Evolutionary conservation across 495 filamentous ascomycete genomes (phyloP).

Genomic region (Xylaria grammica): DNA sequence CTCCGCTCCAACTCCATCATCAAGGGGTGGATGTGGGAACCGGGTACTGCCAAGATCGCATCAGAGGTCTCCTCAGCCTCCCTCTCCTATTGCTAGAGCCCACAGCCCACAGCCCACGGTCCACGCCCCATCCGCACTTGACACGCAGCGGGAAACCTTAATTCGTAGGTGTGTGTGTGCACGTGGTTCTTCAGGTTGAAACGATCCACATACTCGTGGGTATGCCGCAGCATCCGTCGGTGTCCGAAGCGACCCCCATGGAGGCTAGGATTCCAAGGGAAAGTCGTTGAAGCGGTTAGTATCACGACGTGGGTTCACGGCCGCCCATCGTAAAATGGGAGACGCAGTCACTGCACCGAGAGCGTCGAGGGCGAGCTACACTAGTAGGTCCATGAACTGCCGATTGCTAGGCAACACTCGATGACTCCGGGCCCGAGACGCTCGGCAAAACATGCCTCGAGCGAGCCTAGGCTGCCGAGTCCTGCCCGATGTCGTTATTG

Average conservation of each 20-base stretch:
- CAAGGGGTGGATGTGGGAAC: slow-evolving; percentile 32
- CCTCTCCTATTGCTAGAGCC: slow-evolving; percentile 16
- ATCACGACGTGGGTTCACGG: slow-evolving; percentile 36
- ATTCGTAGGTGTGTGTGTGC: slow-evolving; percentile 29
- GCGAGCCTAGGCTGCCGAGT: slow-evolving; percentile 31
- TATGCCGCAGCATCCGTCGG: slow-evolving; percentile 32
- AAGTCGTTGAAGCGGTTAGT: slow-evolving; percentile 42
- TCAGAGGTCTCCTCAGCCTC: slow-evolving; percentile 29
- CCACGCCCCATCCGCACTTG: slow-evolving; percentile 14
- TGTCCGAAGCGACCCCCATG: slow-evolving; percentile 33
- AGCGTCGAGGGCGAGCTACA: slow-evolving; percentile 9
- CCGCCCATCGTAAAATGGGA: slow-evolving; percentile 34
- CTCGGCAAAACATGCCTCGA: slow-evolving; percentile 40
- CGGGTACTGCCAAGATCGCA: slow-evolving; percentile 38
- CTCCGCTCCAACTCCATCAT: slow-evolving; percentile 36
- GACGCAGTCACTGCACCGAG: slow-evolving; percentile 29
- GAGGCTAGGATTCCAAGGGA: slow-evolving; percentile 37
- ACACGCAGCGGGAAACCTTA: slow-evolving; percentile 27
- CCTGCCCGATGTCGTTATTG: slow-evolving; percentile 21
- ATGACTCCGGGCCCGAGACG: slow-evolving; percentile 33
- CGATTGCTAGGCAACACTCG: slow-evolving; percentile 35
- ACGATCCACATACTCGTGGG: slow-evolving; percentile 38
- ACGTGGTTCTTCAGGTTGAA: slow-evolving; percentile 34
- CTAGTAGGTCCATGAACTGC: slow-evolving; percentile 32
- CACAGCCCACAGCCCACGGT: slow-evolving; percentile 21